Conservation (phyloP, 2,329 filamentous ascomycete species). For the Pyricularia sp. region DNA sequence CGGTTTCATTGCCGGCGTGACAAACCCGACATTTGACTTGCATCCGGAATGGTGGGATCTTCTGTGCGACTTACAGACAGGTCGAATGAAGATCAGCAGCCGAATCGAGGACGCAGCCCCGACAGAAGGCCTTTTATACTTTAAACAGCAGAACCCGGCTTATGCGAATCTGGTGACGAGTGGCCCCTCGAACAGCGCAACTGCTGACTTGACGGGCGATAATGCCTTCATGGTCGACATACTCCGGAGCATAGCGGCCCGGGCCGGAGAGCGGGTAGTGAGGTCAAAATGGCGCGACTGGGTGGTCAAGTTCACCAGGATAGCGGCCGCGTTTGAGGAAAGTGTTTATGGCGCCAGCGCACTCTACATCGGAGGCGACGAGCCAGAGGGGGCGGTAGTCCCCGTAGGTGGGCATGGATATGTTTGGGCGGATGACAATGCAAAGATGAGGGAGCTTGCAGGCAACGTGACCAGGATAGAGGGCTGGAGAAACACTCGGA, state of each 20-base stretch:
- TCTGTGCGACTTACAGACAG: constrained; percentile 83
- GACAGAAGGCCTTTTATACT: constrained; percentile 80
- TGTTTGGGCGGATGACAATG: constrained; percentile 80
- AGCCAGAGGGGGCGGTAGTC: constrained; percentile 42
- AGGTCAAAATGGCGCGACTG: constrained; percentile 90
- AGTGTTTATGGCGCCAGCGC: constrained; percentile 89
- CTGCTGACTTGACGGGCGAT: constrained; percentile 70
- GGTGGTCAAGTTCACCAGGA: constrained; percentile 87
- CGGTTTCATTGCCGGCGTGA: constrained; percentile 95
- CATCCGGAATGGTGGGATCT: constrained; percentile 99
- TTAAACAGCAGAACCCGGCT: constrained; percentile 67
- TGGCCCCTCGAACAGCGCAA: constrained; percentile 17
- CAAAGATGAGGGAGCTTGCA: constrained; percentile 76
- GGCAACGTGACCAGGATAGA: constrained; percentile 91
- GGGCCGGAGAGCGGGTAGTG: constrained; percentile 84
- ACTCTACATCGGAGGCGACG: constrained; percentile 73
- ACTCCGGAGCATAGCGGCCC: constrained; percentile 69
- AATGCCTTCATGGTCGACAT: constrained; percentile 83
- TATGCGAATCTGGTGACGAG: constrained; percentile 41
- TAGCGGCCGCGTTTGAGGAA: constrained; percentile 91
- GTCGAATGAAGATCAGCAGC: constrained; percentile 88
- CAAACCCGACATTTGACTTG: constrained; percentile 90
- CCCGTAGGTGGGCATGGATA: constrained; percentile 73
- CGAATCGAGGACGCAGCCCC: constrained; percentile 71
- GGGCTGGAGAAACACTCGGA: constrained; percentile 91